phyloP scores from a whole-genome alignment of 768 basidiomycete genomes.

The Tulasnella sp. region DNA sequence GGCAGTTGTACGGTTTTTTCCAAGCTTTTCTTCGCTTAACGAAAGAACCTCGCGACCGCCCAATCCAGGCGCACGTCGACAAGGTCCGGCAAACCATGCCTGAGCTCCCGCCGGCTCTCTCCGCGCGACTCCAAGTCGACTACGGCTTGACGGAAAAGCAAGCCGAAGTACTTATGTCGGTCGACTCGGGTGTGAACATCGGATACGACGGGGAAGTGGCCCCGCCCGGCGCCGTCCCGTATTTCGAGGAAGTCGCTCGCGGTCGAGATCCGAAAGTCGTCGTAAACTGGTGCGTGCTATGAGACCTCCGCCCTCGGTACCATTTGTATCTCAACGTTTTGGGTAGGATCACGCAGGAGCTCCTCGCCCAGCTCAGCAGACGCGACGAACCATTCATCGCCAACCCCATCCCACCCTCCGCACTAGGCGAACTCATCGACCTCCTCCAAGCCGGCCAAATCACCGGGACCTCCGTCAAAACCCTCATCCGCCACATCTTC shows the following conservation, averaged over 20 bases:
- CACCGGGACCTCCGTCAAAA: slow-evolving; percentile 41
- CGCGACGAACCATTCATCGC: slow-evolving; percentile 44
- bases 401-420: slow-evolving; percentile 46
- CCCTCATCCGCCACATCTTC: slow-evolving; percentile 37
- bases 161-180: slow-evolving; percentile 58
- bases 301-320: not conserved
- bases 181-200: slow-evolving; percentile 57
- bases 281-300: slow-evolving; percentile 63
- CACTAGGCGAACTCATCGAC: slow-evolving; percentile 69
- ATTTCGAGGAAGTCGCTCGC: slow-evolving; percentile 62
- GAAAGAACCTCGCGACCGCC: no score
- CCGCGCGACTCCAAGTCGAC: slow-evolving; percentile 37
- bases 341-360: slow-evolving; percentile 75
- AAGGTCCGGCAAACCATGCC: slow-evolving; percentile 46
- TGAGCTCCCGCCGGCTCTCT: slow-evolving; percentile 58
- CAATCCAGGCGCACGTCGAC: slow-evolving; percentile 55
- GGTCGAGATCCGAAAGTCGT: slow-evolving; percentile 55
- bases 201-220: slow-evolving; percentile 45
- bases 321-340: not conserved
- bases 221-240: slow-evolving; percentile 46
- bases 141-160: slow-evolving; percentile 52
- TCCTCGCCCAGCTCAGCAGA: slow-evolving; percentile 64
- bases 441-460: slow-evolving; percentile 53
- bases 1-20: slow-evolving; percentile 28
- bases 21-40: slow-evolving; percentile 12